phyloP scores from a whole-genome alignment of 495 filamentous ascomycete genomes.

The Aspergillus bertholletiae region DNA sequence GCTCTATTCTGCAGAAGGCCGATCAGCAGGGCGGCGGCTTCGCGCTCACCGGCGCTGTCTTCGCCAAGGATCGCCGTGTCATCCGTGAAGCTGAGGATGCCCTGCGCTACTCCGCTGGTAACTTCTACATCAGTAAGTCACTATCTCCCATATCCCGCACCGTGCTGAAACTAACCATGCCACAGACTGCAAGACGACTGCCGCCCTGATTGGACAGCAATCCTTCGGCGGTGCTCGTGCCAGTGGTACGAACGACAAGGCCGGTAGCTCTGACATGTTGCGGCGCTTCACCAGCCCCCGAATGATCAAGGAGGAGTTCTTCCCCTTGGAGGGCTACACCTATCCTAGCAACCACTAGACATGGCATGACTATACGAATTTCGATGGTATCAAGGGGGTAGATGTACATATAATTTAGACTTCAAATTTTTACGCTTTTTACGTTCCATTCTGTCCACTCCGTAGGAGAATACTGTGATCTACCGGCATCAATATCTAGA shows the following conservation, averaged over 20 bases:
- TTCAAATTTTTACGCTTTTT: not conserved
- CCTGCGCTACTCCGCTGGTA: conserved; percentile 74
- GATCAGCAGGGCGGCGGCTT: conserved; percentile 48
- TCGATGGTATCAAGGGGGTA: too few species aligned
- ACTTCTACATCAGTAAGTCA: conserved; percentile 70
- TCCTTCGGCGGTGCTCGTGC: conserved; percentile 73
- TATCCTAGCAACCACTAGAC: conserved; percentile 70
- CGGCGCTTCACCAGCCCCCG: conserved; percentile 64
- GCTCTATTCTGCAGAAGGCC: conserved; percentile 49
- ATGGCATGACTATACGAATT: too few species aligned
- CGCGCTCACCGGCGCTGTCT: conserved; percentile 74
- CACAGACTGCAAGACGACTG: conserved; percentile 70
- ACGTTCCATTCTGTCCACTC: not conserved
- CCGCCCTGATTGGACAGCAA: conserved; percentile 79
- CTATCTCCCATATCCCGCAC: not conserved
- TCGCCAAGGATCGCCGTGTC: conserved; percentile 64
- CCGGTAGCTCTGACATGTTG: conserved; percentile 64
- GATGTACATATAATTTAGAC: not conserved
- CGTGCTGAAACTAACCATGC: not conserved
- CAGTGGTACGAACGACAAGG: conserved; percentile 82
- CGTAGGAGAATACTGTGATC: too few species aligned
- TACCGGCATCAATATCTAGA: too few species aligned
- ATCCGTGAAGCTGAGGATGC: conserved; percentile 69
- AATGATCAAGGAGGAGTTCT: conserved; percentile 80
- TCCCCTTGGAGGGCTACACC: conserved; percentile 50